Evolutionary conservation across 2,329 filamentous ascomycete genomes (phyloP).

Genomic region (Aaosphaeria arxii): DNA sequence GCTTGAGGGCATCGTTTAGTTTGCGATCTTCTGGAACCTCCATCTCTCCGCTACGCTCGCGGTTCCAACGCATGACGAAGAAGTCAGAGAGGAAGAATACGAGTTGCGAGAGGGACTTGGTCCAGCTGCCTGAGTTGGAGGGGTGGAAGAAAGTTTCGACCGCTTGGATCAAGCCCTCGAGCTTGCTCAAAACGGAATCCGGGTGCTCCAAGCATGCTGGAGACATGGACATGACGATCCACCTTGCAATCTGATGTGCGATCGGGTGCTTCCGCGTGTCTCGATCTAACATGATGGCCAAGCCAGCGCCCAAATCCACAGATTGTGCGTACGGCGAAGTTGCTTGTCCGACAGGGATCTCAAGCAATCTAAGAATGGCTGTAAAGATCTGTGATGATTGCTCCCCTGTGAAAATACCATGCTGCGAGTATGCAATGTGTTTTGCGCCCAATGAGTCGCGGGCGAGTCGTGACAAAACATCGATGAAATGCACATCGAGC

Average conservation of each 20-base stretch:
- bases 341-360: slow-evolving; percentile 95
- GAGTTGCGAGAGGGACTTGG: slow-evolving; percentile 82
- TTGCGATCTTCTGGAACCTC: slow-evolving; percentile 76
- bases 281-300: slow-evolving; percentile 83
- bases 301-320: slow-evolving; percentile 78
- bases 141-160: slow-evolving; percentile 99
- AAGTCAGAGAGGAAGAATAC: slow-evolving; percentile 92
- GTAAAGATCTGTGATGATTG: slow-evolving; percentile 94
- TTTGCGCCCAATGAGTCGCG: slow-evolving; percentile 74
- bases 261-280: slow-evolving; percentile 92
- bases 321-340: slow-evolving; percentile 82
- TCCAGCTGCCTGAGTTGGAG: slow-evolving; percentile 92
- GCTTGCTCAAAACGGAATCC: slow-evolving; percentile 75
- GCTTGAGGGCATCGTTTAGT: slow-evolving; percentile 78
- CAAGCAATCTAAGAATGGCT: slow-evolving; percentile 79
- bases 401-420: slow-evolving; percentile 88
- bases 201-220: slow-evolving; percentile 74
- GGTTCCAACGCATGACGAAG: slow-evolving; percentile 96
- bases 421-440: slow-evolving; percentile 76
- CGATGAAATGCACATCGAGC: slow-evolving; percentile 83
- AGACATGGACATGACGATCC: slow-evolving; percentile 90
- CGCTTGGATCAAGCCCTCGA: slow-evolving; percentile 90
- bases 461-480: slow-evolving; percentile 83
- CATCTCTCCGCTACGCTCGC: slow-evolving; percentile 89
- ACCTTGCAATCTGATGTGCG: slow-evolving; percentile 86